phyloP scores from a whole-genome alignment of 2,329 filamentous ascomycete genomes.

The Zalaria obscura region DNA sequence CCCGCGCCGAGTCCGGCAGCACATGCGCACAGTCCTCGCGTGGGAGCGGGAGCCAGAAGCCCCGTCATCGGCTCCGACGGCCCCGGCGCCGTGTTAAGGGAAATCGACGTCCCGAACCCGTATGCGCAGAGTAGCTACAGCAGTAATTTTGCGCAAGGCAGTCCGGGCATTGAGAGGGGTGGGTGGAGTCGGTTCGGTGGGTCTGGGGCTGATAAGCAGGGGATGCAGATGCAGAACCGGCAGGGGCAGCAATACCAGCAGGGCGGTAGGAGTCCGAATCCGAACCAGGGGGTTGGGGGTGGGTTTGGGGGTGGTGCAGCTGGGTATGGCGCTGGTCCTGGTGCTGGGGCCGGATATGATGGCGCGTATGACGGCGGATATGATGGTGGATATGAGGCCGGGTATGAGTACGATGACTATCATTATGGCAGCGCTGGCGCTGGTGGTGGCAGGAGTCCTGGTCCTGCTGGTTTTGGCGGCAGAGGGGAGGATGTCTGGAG shows the following conservation, averaged over 20 bases:
- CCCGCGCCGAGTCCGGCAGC: conserved; percentile 6
- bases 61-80: conserved; percentile 2
- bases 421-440: neutral
- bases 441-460: no score
- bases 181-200: neutral
- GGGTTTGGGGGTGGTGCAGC: no score
- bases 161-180: conserved; percentile 16
- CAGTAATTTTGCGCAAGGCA: conserved; percentile 15
- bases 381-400: conserved; percentile 14
- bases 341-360: neutral
- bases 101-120: conserved; percentile 28
- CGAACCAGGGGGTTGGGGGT: no score
- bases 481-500: conserved; percentile 7
- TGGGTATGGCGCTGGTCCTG: no score
- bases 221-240: neutral
- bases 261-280: no score
- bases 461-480: no score
- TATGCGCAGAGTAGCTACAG: conserved; percentile 38
- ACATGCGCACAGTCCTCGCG: neutral
- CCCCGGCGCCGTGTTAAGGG: conserved; percentile 4
- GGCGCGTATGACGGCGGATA: conserved; percentile 6
- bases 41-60: neutral
- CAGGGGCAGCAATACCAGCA: no score
- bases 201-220: neutral
- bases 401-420: conserved; percentile 6